Evolutionary conservation across 1,284 basidiomycete genomes (phyloP).

Genomic region (Melanopsichium pennsylvanicum): DNA sequence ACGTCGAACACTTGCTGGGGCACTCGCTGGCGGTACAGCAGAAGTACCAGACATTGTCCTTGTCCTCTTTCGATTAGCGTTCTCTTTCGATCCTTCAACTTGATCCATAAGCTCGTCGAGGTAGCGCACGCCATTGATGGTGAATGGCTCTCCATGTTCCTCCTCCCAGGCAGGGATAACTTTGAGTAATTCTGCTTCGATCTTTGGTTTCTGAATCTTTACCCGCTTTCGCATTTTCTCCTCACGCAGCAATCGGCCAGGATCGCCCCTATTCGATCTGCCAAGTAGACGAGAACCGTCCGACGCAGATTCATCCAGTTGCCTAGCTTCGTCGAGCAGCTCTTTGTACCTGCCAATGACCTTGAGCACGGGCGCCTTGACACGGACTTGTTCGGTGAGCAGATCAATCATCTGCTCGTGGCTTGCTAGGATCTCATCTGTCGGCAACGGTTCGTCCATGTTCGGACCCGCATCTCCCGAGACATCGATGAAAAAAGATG

Average conservation of each 20-base stretch:
- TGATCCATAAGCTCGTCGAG: constrained; percentile 74
- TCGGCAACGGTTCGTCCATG: constrained; percentile 41
- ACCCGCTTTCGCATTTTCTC: constrained; percentile 98
- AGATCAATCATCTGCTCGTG: constrained; percentile 87
- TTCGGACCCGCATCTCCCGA: constrained; percentile 34
- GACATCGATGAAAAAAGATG: constrained; percentile 45
- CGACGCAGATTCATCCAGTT: constrained; percentile 75
- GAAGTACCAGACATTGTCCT: constrained; percentile 24
- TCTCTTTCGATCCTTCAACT: constrained; percentile 53
- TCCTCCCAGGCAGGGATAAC: constrained; percentile 89
- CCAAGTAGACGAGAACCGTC: constrained; percentile 66
- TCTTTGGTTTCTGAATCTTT: constrained; percentile 90
- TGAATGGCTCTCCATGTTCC: constrained; percentile 77
- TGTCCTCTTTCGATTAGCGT: constrained; percentile 31
- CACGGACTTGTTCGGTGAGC: constrained; percentile 79
- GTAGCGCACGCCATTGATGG: constrained; percentile 84
- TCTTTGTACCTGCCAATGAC: constrained; percentile 87
- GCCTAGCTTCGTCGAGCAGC: constrained; percentile 88
- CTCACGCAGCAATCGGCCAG: constrained; percentile 77
- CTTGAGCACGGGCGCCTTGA: constrained; percentile 79
- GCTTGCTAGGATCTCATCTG: constrained; percentile 72
- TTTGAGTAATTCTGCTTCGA: constrained; percentile 81
- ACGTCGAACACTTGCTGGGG: constrained; percentile 25
- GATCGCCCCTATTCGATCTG: constrained; percentile 73
- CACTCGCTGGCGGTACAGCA: constrained; percentile 18